Conservation (phyloP, 306 rosid species). For the Dryas octopetala region DNA sequence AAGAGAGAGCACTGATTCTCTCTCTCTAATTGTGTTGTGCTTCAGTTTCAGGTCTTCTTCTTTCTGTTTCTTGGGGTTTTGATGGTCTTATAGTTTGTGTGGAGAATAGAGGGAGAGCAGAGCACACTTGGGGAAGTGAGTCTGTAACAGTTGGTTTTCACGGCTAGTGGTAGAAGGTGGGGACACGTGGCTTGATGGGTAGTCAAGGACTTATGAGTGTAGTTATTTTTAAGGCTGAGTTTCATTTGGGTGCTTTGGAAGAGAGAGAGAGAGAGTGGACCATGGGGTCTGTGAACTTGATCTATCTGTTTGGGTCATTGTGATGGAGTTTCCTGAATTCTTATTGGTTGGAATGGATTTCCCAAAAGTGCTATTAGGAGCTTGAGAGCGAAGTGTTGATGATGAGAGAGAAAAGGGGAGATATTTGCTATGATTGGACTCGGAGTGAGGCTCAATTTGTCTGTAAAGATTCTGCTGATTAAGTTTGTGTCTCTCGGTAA, state of each 20-base stretch:
- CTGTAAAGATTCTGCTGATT: constrained; percentile 16
- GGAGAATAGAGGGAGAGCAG: constrained; percentile 12
- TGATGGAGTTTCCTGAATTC: constrained; percentile 60
- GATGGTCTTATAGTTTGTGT: constrained; percentile 31
- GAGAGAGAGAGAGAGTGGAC: constrained; percentile 12
- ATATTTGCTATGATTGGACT: constrained; percentile 7
- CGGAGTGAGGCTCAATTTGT: not conserved
- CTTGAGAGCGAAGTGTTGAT: constrained; percentile 35
- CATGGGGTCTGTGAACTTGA: not conserved
- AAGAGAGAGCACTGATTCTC: not conserved
- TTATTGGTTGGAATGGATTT: constrained; percentile 76
- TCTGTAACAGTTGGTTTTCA: constrained; percentile 28
- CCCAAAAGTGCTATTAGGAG: constrained; percentile 20
- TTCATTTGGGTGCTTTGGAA: constrained; percentile 16
- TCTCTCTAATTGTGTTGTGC: not conserved
- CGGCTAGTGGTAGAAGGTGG: constrained; percentile 46
- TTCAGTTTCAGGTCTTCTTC: constrained; percentile 7
- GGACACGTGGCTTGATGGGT: constrained; percentile 55
- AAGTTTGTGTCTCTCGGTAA: constrained; percentile 21
- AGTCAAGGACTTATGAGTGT: constrained; percentile 12
- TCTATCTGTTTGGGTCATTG: constrained; percentile 38
- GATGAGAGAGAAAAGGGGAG: constrained; percentile 43
- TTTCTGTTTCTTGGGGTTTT: not conserved
- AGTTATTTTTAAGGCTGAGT: constrained; percentile 36
- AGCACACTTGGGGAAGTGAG: not conserved